Conservation (phyloP, 768 basidiomycete species). For the Leccinum sublutescens region DNA sequence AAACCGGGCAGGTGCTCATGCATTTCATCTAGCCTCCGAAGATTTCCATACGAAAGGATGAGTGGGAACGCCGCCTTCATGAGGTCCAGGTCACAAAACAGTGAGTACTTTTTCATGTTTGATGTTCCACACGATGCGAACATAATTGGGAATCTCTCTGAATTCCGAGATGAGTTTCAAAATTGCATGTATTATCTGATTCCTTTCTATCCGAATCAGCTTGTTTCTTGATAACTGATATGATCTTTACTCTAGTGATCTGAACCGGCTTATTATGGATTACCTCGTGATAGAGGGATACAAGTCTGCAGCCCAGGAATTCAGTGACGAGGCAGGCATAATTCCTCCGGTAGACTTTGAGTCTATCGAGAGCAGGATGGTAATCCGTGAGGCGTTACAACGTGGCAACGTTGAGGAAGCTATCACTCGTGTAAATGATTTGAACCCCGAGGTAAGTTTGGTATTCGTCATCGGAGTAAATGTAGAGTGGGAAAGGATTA, state of each 20-base stretch:
- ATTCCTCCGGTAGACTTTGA: conserved; percentile 80
- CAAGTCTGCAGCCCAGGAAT: conserved; percentile 93
- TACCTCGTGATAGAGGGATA: conserved; percentile 98
- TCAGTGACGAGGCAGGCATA: conserved; percentile 84
- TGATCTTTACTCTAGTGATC: conserved; percentile 58
- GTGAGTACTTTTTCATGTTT: conserved; percentile 55
- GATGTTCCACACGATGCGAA: conserved; percentile 54
- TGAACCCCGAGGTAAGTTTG: conserved; percentile 90
- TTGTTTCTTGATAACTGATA: conserved; percentile 20
- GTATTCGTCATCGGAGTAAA: conserved; percentile 2
- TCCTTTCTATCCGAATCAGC: conserved; percentile 23
- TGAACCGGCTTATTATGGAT: conserved; percentile 94
- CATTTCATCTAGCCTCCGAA: conserved; percentile 44
- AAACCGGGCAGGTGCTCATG: conserved; percentile 1
- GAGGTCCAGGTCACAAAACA: conserved; percentile 83
- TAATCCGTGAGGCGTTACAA: conserved; percentile 90
- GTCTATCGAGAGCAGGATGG: conserved; percentile 91
- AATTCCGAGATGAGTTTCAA: conserved; percentile 62
- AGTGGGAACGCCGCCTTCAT: conserved; percentile 83
- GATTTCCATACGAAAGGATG: conserved; percentile 65
- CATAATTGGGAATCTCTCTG: conserved; percentile 99
- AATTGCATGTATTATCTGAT: conserved; percentile 93
- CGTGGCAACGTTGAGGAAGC: conserved; percentile 94
- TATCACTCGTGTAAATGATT: conserved; percentile 91
- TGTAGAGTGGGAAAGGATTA: conserved; percentile 64